Percentiles rank a stretch among this genome's conserved stretches.
Conservation (phyloP, 768 basidiomycete genomes). For the Trametes gibbosa region DNA sequence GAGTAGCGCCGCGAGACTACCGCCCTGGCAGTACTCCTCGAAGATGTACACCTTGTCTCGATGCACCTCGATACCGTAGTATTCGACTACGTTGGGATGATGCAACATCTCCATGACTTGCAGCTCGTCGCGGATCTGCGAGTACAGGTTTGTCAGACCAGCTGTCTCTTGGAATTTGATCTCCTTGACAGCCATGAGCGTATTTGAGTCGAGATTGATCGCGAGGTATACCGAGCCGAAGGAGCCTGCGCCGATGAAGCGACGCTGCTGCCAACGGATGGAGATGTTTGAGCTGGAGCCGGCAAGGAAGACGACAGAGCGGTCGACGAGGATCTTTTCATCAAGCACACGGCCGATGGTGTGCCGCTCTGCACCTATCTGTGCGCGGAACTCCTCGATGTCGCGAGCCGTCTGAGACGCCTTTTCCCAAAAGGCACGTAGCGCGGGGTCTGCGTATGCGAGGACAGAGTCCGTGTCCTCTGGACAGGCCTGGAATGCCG, state of each 20-base stretch:
- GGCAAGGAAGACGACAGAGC: conserved; percentile 90
- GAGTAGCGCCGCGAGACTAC: conserved; percentile 82
- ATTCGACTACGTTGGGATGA: conserved; percentile 97
- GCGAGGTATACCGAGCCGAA: conserved; percentile 99
- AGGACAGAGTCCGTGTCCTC: conserved; percentile 39
- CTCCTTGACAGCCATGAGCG: conserved; percentile 99
- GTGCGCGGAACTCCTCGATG: conserved; percentile 64
- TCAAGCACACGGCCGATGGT: conserved; percentile 90
- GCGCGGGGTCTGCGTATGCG: conserved; percentile 57
- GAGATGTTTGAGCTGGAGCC: conserved; percentile 95
- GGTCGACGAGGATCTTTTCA: conserved; percentile 90
- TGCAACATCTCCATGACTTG: conserved; percentile 97
- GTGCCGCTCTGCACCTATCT: conserved; percentile 65
- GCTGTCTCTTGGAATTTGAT: conserved; percentile 95
- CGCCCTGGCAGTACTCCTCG: conserved; percentile 97
- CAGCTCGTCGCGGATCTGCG: conserved; percentile 94
- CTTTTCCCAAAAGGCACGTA: conserved; percentile 77
- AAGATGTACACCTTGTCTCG: conserved; percentile 99
- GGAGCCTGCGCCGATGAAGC: conserved; percentile 97
- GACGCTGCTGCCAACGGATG: conserved; percentile 96
- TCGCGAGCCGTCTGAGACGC: conserved; percentile 54
- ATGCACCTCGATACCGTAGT: conserved; percentile 98
- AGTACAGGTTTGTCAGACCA: conserved; percentile 81
- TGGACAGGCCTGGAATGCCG: conserved; percentile 29
- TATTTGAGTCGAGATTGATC: conserved; percentile 92